Base-by-base conservation (phyloP, 352 stramenopile species). In the Pythium diclinum region DNA sequence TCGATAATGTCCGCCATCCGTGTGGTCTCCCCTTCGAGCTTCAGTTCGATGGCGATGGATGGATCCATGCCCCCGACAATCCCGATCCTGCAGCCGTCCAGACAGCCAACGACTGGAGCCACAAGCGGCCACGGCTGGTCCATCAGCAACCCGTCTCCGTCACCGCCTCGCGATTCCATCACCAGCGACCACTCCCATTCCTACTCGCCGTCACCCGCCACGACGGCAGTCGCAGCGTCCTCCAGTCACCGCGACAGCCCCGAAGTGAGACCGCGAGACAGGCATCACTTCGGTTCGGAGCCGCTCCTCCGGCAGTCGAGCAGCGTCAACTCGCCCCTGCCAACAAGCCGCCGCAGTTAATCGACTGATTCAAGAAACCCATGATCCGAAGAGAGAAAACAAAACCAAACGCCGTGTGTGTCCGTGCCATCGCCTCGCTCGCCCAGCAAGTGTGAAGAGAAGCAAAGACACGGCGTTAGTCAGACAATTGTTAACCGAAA, bases 71-170 rank as follows among this genome's bases (percentile, higher is more conserved):
- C 61, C 9, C 67, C 67, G 6, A 68, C 67, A 4, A 65, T 73
- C 28, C 67, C 67, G 16, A 73, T 73, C 21, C 32, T 73, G 3
- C 60, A 68, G 56, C 67, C 67, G 17, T 53, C 67, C 0, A 36
- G 67, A 10, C 67, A 73, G 42, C 67, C 67, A 28, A 36, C 65
- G 21, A 44, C 38, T 4, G 67, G 67, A 14, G 32, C 51, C 1
- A 66, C 60, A 3, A 73, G 67, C 30, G 67, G 67, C 14, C 67
- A 73, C 61, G 67, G 67, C 25, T 73, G 67, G 67, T 67, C 57
- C 5, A 56, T 73, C 17, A 63, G 53, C 42, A 51, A 60, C 21
- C 46, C 55, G 14, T 38, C 66, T 16, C 54, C 60, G 3, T 64
- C 66, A 1, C 59, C 59, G 6, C 52, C 57, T 6, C 51, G 65